Evolutionary conservation across 495 filamentous ascomycete species (phyloP), one percentile per base, ranked within the genome.

Genomic region (Trichoderma virens): DNA sequence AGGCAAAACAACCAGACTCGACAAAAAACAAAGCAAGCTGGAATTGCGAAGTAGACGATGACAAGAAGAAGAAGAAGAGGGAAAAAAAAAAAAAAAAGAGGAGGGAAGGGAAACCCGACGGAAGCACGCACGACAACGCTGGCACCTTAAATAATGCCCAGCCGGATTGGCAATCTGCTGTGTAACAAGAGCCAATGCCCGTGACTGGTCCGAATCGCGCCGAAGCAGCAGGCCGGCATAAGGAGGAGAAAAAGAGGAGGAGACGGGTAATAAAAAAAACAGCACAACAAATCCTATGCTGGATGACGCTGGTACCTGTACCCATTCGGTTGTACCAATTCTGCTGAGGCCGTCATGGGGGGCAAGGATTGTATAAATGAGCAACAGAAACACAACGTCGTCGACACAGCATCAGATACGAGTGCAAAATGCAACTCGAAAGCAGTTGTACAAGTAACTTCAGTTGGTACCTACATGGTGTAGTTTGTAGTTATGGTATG

Each of bases 121-220:
- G 16, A 5, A 20, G 20, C 23, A 9, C 25, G 25, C 51, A 27
- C 23, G 13, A 28, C 23, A 28, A 31, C 7, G 51, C 51, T 30
- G 25, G 25, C 51, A 56, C 51, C 25, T 56, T 56, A 56, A 56
- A 56, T 56, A 56, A 27, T 56, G 51, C 51, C 25, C 9, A 28
- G 51, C 51, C 27, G 13, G 30, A 16, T 14, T 8, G 47, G 7
- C 0, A 45, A 45, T 45, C 11, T 56, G 51, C 51, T 56, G 51
- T 56, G 51, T 56, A 56, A 56, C 51, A 56, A 16, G 3, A 56
- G 25, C 9, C 51, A n/a, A n/a, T 47, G 18, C 43, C 23, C 51
- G 51, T 56, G 51, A 56, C 51, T 56, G 51, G 51, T 18, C 51
- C 25, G 30, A 28, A 28, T 14, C 20, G 25, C 51, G 41, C 41